phyloP scores from a whole-genome alignment of 331 rosid genomes.

The Telfairia occidentalis region DNA sequence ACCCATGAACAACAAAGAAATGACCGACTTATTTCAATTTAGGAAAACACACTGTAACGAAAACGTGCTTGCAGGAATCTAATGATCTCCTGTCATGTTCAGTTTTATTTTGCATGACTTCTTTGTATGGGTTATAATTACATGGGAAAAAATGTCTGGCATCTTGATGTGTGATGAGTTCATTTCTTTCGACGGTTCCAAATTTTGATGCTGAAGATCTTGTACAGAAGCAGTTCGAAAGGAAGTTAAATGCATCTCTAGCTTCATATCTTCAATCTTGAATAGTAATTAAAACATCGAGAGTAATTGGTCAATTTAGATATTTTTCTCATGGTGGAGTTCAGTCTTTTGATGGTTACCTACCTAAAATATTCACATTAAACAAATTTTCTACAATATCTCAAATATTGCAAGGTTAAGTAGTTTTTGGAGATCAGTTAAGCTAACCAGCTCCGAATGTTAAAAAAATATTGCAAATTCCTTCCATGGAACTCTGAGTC shows the following conservation, averaged over 20 bases:
- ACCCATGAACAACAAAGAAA: constrained; percentile 31
- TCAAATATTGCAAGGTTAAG: neutral
- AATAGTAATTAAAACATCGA: neutral
- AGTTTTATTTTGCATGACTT: constrained; percentile 7
- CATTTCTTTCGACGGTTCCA: neutral
- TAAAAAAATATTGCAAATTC: neutral
- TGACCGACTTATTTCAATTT: neutral
- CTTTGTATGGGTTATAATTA: constrained; percentile 5
- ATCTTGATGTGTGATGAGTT: neutral
- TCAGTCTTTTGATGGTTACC: neutral
- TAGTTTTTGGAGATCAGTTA: neutral
- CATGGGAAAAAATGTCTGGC: constrained; percentile 4
- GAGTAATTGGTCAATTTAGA: neutral
- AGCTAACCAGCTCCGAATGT: neutral
- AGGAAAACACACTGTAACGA: neutral
- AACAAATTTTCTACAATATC: neutral
- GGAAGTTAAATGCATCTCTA: neutral
- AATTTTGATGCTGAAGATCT: neutral
- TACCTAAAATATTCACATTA: neutral
- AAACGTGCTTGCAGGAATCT: neutral
- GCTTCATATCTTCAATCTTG: neutral
- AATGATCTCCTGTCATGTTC: constrained; percentile 11
- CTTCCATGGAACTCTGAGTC: constrained; percentile 8
- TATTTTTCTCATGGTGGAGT: neutral
- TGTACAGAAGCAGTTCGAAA: neutral